These are phyloP conservation scores for Beauveria caledonica DNA, from an alignment of 2,329 filamentous ascomycete genomes.

Conservation along the genomic window DNA sequence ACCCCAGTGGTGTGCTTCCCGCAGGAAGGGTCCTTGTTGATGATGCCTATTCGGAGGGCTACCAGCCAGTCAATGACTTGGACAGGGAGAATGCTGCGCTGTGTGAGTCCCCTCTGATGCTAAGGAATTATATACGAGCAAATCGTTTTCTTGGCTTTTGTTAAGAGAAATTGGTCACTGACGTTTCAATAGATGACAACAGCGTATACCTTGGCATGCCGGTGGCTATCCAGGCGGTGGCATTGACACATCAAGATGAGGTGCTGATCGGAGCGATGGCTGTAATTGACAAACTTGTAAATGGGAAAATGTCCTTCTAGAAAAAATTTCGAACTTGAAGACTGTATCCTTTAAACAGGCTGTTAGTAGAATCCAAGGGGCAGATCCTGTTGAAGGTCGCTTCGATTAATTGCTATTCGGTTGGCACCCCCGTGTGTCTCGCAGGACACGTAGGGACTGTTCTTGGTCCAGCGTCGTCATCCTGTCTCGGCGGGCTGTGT, in stretches of 20 bases:
- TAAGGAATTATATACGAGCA: not conserved
- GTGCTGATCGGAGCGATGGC: slow-evolving; percentile 14
- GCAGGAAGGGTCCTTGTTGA: slow-evolving; percentile 11
- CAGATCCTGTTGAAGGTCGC: too few species aligned
- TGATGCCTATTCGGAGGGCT: slow-evolving; percentile 13
- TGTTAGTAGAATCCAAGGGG: too few species aligned
- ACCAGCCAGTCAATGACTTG: slow-evolving; percentile 13
- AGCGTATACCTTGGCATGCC: slow-evolving; percentile 14
- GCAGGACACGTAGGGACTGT: too few species aligned
- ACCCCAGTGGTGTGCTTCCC: slow-evolving; percentile 33
- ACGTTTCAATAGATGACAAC: slow-evolving; percentile 11
- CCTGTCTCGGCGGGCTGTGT: too few species aligned
- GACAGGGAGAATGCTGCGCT: slow-evolving; percentile 15
- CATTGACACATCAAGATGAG: slow-evolving; percentile 15
- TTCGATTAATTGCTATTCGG: too few species aligned
- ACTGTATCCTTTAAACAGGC: too few species aligned
- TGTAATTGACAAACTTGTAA: slow-evolving; percentile 11
- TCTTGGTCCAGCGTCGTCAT: too few species aligned
- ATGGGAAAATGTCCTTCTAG: not conserved
- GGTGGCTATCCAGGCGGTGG: slow-evolving; percentile 15
- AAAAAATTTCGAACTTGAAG: too few species aligned
- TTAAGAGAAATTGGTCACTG: not conserved
- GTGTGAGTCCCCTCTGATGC: slow-evolving; percentile 10
- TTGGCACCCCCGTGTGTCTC: too few species aligned
- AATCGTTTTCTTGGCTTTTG: not conserved